A percentile compares a stretch with the other conserved stretches of the same genome.
Evolutionary conservation across 1,284 basidiomycete species (phyloP).

Genomic region (Malassezia japonica): DNA sequence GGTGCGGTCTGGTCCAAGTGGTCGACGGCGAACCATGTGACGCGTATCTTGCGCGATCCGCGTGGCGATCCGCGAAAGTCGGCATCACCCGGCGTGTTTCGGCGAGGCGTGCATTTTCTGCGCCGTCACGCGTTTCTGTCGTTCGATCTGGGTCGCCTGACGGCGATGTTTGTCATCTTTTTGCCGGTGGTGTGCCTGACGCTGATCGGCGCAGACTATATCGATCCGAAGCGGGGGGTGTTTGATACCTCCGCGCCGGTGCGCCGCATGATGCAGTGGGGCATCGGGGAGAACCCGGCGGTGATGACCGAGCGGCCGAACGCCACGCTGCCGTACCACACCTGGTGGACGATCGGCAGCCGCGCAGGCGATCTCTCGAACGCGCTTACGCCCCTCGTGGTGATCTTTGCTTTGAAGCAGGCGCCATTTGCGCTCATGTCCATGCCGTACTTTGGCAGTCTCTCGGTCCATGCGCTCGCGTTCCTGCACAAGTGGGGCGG

Average conservation of each 20-base stretch:
- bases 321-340: slow-evolving; percentile 61
- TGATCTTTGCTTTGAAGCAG: slow-evolving; percentile 69
- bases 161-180: slow-evolving; percentile 30
- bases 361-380: slow-evolving; percentile 69
- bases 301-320: slow-evolving; percentile 47
- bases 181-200: slow-evolving; percentile 34
- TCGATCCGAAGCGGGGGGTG: slow-evolving; percentile 54
- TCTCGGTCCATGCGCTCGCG: slow-evolving; percentile 68
- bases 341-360: slow-evolving; percentile 67
- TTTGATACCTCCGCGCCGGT: slow-evolving; percentile 22
- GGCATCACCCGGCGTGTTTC: not conserved
- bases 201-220: slow-evolving; percentile 64
- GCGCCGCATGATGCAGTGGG: slow-evolving; percentile 28
- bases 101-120: not conserved
- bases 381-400: slow-evolving; percentile 64
- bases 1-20: slow-evolving; percentile 40
- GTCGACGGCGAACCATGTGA: slow-evolving; percentile 33
- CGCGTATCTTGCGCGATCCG: slow-evolving; percentile 16
- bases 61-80: not conserved
- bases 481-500: slow-evolving; percentile 66
- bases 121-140: slow-evolving; percentile 28
- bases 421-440: slow-evolving; percentile 72
- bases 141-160: slow-evolving; percentile 28
- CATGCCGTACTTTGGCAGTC: slow-evolving; percentile 59
- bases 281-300: slow-evolving; percentile 26